Percentiles rank a stretch among this genome's conserved stretches.
Conservation (phyloP, 208 protist species). For the Giardia duodenalis region DNA sequence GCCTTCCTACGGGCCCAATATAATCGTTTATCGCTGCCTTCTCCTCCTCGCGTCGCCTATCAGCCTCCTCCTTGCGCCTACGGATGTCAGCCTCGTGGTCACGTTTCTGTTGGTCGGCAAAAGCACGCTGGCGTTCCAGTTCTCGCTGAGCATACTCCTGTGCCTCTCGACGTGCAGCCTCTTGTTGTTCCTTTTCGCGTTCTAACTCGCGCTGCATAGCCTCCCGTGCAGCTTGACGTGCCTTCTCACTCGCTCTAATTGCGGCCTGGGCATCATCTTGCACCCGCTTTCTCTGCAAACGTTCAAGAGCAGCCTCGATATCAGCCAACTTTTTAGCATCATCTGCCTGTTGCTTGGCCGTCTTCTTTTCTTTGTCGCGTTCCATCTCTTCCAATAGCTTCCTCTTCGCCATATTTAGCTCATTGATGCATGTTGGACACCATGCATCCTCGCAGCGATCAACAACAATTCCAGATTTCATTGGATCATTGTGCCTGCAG, state of each 20-base stretch:
- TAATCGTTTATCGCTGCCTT: background rate
- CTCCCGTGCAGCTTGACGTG: background rate
- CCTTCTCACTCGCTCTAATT: background rate
- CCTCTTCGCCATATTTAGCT: background rate
- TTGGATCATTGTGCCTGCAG: background rate
- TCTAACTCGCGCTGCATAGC: background rate
- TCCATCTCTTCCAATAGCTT: background rate
- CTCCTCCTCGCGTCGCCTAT: background rate
- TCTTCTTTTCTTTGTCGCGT: background rate
- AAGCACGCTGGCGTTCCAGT: background rate
- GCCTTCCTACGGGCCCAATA: background rate
- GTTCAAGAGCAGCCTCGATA: background rate
- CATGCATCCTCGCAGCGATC: slow-evolving; percentile 2
- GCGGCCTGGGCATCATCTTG: background rate
- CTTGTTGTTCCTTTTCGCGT: background rate
- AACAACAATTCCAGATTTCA: background rate
- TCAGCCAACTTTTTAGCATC: background rate
- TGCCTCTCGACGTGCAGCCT: background rate
- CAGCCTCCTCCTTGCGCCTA: background rate
- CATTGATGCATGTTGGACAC: background rate
- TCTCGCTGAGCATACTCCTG: background rate
- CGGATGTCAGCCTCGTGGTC: background rate
- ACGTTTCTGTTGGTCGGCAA: background rate
- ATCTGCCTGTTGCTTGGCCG: background rate
- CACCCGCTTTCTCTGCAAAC: background rate